These are phyloP conservation scores for Fagopyrum tataricum DNA, from an alignment of 148 eudicot genomes.

Conservation along the genomic window DNA sequence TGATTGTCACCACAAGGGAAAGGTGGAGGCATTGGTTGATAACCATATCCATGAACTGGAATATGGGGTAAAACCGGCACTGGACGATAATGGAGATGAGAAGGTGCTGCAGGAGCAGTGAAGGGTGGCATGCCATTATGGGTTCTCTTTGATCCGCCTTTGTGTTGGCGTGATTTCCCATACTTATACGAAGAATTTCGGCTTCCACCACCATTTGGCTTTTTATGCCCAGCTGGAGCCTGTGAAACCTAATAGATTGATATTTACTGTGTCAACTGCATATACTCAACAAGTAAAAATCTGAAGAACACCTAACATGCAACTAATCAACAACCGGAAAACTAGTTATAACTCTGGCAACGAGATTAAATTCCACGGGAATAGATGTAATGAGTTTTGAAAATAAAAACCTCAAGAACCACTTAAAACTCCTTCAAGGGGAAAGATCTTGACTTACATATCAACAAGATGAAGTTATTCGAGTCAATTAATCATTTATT, in stretches of 20 bases:
- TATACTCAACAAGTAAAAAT: background rate
- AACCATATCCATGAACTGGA: slow-evolving; percentile 54
- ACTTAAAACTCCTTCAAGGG: background rate
- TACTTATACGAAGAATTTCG: slow-evolving; percentile 45
- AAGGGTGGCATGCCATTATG: slow-evolving; percentile 46
- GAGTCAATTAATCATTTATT: background rate
- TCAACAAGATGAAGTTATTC: background rate
- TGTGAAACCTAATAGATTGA: slow-evolving; percentile 15
- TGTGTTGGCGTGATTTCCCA: slow-evolving; percentile 41
- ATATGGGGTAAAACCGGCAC: slow-evolving; percentile 36
- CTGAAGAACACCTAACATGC: background rate
- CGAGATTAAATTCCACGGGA: no score
- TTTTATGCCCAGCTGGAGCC: slow-evolving; percentile 41
- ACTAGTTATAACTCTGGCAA: background rate
- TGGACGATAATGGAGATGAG: slow-evolving; percentile 38
- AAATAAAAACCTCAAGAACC: background rate
- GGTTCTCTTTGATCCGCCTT: slow-evolving; percentile 52
- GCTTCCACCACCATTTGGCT: slow-evolving; percentile 28
- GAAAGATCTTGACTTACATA: background rate
- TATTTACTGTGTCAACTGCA: background rate
- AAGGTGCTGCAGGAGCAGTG: slow-evolving; percentile 41
- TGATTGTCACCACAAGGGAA: slow-evolving; percentile 41
- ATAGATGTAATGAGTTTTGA: background rate
- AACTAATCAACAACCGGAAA: background rate
- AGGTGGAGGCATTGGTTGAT: slow-evolving; percentile 41